Base-by-base conservation (phyloP, 2,329 filamentous ascomycete genomes). In the Talaromyces sp. region DNA sequence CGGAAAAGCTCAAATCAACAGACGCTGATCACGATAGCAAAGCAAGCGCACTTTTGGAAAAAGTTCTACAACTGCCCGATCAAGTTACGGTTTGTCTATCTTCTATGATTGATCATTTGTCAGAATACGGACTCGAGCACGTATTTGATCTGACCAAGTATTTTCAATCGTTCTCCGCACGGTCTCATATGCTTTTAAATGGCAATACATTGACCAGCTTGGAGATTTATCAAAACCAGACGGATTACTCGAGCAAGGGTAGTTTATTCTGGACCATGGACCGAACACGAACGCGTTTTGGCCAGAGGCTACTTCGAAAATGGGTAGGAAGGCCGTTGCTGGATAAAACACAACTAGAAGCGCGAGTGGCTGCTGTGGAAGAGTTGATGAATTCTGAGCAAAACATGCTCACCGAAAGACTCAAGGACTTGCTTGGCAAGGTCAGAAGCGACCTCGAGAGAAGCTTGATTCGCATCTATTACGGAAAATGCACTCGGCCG, bases 131-230 rank as follows among this genome's bases (percentile, higher is more conserved):
- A 0, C 83, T 99, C 22, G 90, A 98, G 76, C 93, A 98, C 80
- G 92, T 99, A 62, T 97, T 99, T 71, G 90, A 97, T 72, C 81
- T 99, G 50, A 98, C 95, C 1, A 97, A 96, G 72, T 97, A 98
- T 79, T 99, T 99, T 73, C 90, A 97, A 70, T 92, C 93, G 2
- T 99, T 99, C 79, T 97, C 91, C 70, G 92, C 93, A 8, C 85
- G 93, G 43, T 93, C 94, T 15, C 93, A 98, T 73, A 98, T 99
- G 95, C 83, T 98, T 3, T 82, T 99, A 67, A 97, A 96, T 73
- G 95, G 94, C 52, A 99, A 97, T 63, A 97, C 94, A 0, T 81
- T 99, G 43, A 94, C 92, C 58, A 97, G 92, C 72, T 84, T 99
- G 13, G 95, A 99, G 75, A 92, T 99, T 1, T 99, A 97, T 74